Conservation (phyloP, 2,329 filamentous ascomycete genomes). For the Penicillium sp. region DNA sequence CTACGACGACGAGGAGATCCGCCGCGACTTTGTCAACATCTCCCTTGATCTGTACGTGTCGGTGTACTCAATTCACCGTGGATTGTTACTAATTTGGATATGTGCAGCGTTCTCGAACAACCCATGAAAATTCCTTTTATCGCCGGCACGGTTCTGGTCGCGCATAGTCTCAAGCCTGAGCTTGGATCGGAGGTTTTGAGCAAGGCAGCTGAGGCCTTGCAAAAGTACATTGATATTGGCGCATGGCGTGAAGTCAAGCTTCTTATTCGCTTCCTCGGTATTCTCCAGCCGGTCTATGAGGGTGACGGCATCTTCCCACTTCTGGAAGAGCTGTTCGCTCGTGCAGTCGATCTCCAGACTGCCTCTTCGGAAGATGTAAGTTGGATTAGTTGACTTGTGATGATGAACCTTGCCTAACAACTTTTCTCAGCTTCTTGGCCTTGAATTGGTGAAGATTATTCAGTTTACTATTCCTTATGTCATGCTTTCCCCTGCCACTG, state of each 20-base stretch:
- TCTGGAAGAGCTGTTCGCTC: constrained; percentile 83
- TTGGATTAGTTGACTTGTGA: constrained; percentile 18
- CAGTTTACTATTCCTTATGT: constrained; percentile 90
- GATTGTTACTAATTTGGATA: constrained; percentile 6
- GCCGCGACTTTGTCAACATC: constrained; percentile 70
- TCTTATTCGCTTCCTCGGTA: constrained; percentile 82
- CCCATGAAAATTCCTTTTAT: constrained; percentile 97
- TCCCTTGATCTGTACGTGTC: constrained; percentile 66
- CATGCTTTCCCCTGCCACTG: constrained; percentile 69
- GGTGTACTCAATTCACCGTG: not conserved
- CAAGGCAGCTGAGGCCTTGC: constrained; percentile 60
- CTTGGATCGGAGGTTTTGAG: constrained; percentile 69
- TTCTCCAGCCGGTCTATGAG: constrained; percentile 74
- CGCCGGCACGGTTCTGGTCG: constrained; percentile 75
- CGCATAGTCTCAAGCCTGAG: constrained; percentile 75
- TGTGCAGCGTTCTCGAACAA: constrained; percentile 70
- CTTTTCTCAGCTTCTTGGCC: constrained; percentile 54
- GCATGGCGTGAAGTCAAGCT: constrained; percentile 92
- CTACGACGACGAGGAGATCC: constrained; percentile 79
- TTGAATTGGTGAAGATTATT: constrained; percentile 95
- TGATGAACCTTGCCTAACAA: constrained; percentile 15
- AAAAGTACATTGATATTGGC: constrained; percentile 68
- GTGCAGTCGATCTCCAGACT: constrained; percentile 90
- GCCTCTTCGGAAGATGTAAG: constrained; percentile 88
- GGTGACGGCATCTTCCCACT: constrained; percentile 83